These are phyloP conservation scores for Aphanomyces stellatus DNA, from an alignment of 352 stramenopile species.

Conservation along the genomic window DNA sequence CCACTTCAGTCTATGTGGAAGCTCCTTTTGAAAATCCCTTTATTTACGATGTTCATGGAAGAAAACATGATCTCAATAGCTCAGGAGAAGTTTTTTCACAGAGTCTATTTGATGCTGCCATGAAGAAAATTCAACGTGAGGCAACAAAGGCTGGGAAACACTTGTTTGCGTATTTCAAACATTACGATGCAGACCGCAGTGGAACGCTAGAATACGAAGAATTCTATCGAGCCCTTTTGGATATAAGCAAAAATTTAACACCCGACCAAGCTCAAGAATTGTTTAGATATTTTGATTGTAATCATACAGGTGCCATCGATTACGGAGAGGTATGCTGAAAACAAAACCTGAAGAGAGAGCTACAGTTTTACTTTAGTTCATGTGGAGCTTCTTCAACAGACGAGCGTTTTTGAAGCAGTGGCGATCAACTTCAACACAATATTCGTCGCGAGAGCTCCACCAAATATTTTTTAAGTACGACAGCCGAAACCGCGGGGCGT, in stretches of 20 bases:
- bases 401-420: conserved; percentile 52
- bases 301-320: conserved; percentile 40
- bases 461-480: conserved; percentile 46
- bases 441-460: conserved; percentile 25
- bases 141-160: conserved; percentile 2
- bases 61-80: conserved; percentile 29
- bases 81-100: conserved; percentile 24
- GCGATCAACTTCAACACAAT: conserved; percentile 28
- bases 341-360: too few relatives aligned
- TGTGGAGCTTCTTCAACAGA: conserved; percentile 58
- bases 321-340: conserved; percentile 35
- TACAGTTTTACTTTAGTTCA: too few relatives aligned
- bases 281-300: conserved; percentile 40
- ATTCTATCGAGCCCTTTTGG: conserved; percentile 31
- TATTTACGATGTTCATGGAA: conserved; percentile 60
- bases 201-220: conserved; percentile 38
- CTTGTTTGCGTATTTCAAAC: conserved; percentile 35
- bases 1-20: conserved; percentile 26
- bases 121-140: conserved; percentile 44
- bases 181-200: conserved; percentile 40
- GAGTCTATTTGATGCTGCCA: conserved; percentile 35
- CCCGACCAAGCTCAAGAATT: conserved; percentile 34
- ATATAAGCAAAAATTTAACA: conserved; percentile 28
- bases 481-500: conserved; percentile 25
- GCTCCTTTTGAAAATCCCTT: conserved; percentile 15